phyloP scores from a whole-genome alignment of 2,329 filamentous ascomycete genomes.

The Beauveria rudraprayagi region DNA sequence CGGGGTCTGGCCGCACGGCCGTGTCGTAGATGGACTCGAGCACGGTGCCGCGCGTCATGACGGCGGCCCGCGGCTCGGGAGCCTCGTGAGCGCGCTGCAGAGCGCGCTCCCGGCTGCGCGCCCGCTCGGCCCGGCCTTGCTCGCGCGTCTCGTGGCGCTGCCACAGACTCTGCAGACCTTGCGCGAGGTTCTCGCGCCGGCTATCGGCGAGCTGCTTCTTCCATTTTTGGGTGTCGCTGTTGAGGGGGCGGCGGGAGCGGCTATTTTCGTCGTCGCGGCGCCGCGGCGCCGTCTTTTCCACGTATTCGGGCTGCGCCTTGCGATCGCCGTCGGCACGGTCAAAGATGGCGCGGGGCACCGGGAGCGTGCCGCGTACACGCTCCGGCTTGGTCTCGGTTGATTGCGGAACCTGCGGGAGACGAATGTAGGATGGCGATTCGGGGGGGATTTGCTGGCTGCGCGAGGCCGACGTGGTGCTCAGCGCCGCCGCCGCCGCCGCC shows the following conservation, averaged over 20 bases:
- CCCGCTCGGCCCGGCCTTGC: constrained; percentile 26
- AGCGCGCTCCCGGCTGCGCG: constrained; percentile 37
- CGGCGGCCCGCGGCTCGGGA: constrained; percentile 67
- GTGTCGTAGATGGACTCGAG: constrained; percentile 41
- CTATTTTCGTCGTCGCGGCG: constrained; percentile 33
- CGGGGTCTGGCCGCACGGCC: constrained; percentile 51
- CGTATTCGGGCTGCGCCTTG: constrained; percentile 56
- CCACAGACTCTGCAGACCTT: constrained; percentile 64
- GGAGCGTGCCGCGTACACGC: constrained; percentile 67
- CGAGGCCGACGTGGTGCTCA: constrained; percentile 27
- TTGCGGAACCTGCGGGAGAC: constrained; percentile 70
- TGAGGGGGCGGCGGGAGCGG: constrained; percentile 24
- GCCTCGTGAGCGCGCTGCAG: constrained; percentile 46
- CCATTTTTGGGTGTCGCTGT: constrained; percentile 44
- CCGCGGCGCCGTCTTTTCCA: constrained; percentile 49
- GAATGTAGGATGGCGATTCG: constrained; percentile 81
- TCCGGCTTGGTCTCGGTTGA: constrained; percentile 42
- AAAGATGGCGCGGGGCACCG: constrained; percentile 77
- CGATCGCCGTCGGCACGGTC: constrained; percentile 43
- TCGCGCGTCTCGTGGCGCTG: constrained; percentile 48
- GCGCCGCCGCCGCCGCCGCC: constrained; percentile 22
- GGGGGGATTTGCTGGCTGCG: constrained; percentile 48
- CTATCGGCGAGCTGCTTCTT: constrained; percentile 64
- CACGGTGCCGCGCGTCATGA: constrained; percentile 63
- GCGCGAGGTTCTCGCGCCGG: constrained; percentile 63